Evolutionary conservation across 2,329 filamentous ascomycete species (phyloP), one percentile per base, ranked within the genome.

Genomic region (Thyridium curvatum): DNA sequence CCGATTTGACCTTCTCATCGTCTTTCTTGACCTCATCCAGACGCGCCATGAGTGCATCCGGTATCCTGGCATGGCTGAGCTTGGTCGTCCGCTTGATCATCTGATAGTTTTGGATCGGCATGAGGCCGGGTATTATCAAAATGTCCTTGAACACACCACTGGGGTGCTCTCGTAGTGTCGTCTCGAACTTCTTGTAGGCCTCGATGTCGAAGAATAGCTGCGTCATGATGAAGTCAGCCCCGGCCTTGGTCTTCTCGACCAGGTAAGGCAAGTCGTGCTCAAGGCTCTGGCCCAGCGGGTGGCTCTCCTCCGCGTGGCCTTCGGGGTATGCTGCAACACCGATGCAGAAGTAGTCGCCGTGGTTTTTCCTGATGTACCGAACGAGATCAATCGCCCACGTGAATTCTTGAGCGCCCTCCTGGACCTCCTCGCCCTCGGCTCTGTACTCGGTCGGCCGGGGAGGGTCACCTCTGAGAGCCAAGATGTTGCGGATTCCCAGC

Each of bases 171-270:
- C 89, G 72, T 48, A 98, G 61, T 37, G 72, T 77, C 47, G 68
- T 74, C 65, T 97, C 91, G 54, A 94, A 97, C 28, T 69, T 69
- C 40, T 82, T 75, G 57, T 94, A 98, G 14, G 86, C 86, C 4
- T 85, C 72, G 17, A 89, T 75, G 56, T 97, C 89, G 61, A 95
- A 98, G 63, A 96, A 97, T 8, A 98, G 73, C 61, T 98, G 93
- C 1, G 93, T 97, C 87, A 98, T 95, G 62, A 98, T 85, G 56
- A 98, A 98, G 64, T 97, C 90, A 37, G 90, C 93, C 1, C 93
- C 93, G 4, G 93, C 93, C 51, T 83, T 72, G 1, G 84, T 84
- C 72, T 98, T 98, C 49, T 95, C 89, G 10, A 94, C 78, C 39
- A 98, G 71, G 53, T 85, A 94, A 1, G 90, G 86, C 42, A 98